Evolutionary conservation across 176 grass and related monocot species (phyloP).

Genomic region (Avena sativa): DNA sequence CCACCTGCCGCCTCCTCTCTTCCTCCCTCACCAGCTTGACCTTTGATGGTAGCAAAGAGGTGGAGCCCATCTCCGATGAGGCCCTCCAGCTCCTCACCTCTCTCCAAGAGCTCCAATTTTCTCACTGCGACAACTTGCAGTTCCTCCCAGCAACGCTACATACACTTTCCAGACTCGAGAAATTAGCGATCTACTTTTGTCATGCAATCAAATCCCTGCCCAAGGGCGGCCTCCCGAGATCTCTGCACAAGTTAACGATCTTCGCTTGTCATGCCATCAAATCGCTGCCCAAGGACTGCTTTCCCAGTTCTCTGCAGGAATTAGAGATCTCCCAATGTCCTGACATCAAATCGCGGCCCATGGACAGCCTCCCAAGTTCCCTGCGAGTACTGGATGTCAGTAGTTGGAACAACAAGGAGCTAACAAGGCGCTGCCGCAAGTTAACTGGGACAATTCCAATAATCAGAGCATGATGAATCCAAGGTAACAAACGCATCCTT

Average conservation of each 20-base stretch:
- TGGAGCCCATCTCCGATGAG: neutral
- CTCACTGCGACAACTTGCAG: neutral
- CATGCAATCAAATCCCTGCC: neutral
- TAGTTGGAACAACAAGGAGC: accelerated
- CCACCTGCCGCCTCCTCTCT: neutral
- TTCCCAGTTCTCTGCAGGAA: too few species aligned
- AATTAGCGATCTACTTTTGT: neutral
- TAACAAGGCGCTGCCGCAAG: constrained; percentile 12
- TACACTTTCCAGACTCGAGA: neutral
- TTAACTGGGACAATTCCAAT: constrained; percentile 21
- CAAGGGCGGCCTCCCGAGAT: neutral
- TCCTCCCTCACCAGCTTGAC: neutral
- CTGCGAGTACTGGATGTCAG: accelerated
- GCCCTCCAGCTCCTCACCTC: too few species aligned
- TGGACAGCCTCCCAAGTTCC: too few species aligned
- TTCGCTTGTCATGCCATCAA: too few species aligned
- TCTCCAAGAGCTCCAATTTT: too few species aligned
- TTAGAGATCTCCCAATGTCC: too few species aligned
- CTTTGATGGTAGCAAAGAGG: neutral
- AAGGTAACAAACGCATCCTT: constrained; percentile 11
- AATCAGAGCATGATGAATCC: neutral
- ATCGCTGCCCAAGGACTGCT: too few species aligned
- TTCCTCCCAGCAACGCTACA: neutral
- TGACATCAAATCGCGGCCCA: neutral
- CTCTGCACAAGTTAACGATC: neutral